phyloP scores from a whole-genome alignment of 768 basidiomycete genomes.

The Flagelloscypha sp. region DNA sequence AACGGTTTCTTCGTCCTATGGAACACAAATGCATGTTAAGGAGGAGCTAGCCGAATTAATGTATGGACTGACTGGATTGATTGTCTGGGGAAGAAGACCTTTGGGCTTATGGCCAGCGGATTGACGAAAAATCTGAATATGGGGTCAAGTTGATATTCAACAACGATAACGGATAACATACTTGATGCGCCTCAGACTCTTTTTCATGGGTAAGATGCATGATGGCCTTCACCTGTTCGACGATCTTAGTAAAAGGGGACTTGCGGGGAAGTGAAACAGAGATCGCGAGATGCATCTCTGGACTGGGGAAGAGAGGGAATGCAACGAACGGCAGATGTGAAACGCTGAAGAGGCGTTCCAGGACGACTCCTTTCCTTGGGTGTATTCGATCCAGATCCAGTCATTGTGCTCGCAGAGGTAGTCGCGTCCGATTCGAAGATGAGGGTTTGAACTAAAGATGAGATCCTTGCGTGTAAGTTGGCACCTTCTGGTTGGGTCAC shows the following conservation, averaged over 20 bases:
- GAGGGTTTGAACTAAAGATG: too few relatives aligned
- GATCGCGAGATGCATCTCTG: too few relatives aligned
- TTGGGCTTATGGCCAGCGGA: slow-evolving; percentile 62
- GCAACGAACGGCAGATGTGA: too few relatives aligned
- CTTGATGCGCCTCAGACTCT: slow-evolving; percentile 85
- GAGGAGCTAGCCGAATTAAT: neutral
- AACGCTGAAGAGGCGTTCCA: too few relatives aligned
- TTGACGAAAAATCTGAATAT: slow-evolving; percentile 62
- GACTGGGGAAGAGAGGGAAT: too few relatives aligned
- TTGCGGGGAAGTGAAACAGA: slow-evolving; percentile 40
- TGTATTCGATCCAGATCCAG: too few relatives aligned
- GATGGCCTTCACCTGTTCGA: slow-evolving; percentile 64
- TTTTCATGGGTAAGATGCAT: slow-evolving; percentile 65
- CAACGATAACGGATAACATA: slow-evolving; percentile 17
- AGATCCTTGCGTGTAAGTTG: too few relatives aligned
- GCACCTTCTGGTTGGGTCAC: too few relatives aligned
- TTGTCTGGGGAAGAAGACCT: slow-evolving; percentile 55
- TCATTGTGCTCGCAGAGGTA: too few relatives aligned
- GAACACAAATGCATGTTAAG: slow-evolving; percentile 5
- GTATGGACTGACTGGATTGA: slow-evolving; percentile 49
- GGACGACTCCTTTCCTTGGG: too few relatives aligned
- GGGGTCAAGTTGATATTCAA: slow-evolving; percentile 6
- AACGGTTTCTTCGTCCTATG: slow-evolving; percentile 79
- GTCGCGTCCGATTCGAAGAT: too few relatives aligned
- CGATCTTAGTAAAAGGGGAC: slow-evolving; percentile 34